Evolutionary conservation across 495 filamentous ascomycete species (phyloP), one percentile per base, ranked within the genome.

Genomic region (Hypoxylon subgilvum): DNA sequence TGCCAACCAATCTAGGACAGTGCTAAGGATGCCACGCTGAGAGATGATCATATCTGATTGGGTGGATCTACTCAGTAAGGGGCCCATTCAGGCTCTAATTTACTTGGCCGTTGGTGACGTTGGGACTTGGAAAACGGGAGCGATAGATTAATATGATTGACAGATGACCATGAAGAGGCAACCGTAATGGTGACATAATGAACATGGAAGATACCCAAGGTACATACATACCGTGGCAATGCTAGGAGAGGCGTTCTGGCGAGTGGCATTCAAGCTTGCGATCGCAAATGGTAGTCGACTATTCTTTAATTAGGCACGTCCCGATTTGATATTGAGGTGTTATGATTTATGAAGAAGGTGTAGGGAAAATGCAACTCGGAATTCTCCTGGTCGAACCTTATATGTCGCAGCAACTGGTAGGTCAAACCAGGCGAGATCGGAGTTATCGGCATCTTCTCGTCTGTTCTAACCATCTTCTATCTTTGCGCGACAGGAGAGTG

Each of bases 21-120:
- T 36, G 31, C 44, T 54, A 31, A 58, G 38, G 47, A 44, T 50
- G 45, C 23, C 61, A 64, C 61, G 61, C 61, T 28, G 50, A 46
- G 10, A 27, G 44, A 21, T 30, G 8, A 10, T 13, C 13, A 21
- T 36, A 18, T 42, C 14, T 64, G 54, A 64, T 64, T 64, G 61
- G 61, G 18, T 44, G 46, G 27, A 42, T 14, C 23, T 21, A 18
- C 12, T 27, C 7, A 34, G n/a, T 49, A 28, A 13, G 27, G 28
- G 18, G 44, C 23, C 44, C 50, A 48, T 50, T 50, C 42, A 64
- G 60, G 60, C 53, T 53, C 38, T 49, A 50, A 38, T 13, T n/a
- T 18, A 27, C 27, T 42, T 51, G 51, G 25, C 32, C 19, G 48
- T 32, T 48, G 36, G 34, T 46, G 52, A 40, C 21, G 22, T 21